phyloP scores from a whole-genome alignment of 2,329 filamentous ascomycete species.

The Hymenoscyphus fructigenus region DNA sequence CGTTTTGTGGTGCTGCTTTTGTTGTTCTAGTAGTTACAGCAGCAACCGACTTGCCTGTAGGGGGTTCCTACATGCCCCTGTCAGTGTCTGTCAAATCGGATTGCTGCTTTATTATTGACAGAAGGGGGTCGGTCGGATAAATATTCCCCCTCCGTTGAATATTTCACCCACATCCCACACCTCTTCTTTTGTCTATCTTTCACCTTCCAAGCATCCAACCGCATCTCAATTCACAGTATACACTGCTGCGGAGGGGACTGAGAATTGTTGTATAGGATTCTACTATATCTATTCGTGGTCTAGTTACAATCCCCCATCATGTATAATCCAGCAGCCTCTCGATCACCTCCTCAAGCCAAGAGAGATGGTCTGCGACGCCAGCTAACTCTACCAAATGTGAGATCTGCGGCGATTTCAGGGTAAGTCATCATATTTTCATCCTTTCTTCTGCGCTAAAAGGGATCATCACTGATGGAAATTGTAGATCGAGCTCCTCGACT shows the following conservation, averaged over 20 bases:
- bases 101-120: neutral
- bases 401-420: no score
- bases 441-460: no score
- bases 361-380: no score
- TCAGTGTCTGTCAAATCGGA: neutral
- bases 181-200: neutral
- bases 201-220: neutral
- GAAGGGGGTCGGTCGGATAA: neutral
- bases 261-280: neutral
- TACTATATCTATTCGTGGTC: neutral
- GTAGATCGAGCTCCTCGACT: no score
- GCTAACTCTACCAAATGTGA: no score
- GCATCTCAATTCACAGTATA: neutral
- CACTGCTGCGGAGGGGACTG: neutral
- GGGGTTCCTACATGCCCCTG: neutral
- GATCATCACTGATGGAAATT: no score
- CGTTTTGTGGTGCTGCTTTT: conserved; percentile 1
- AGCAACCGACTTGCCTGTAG: neutral
- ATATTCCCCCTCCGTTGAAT: neutral
- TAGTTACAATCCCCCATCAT: neutral
- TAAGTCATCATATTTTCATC: no score
- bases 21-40: neutral
- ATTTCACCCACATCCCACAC: neutral
- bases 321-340: neutral
- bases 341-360: neutral